These are phyloP conservation scores for Talaromyces sp. DNA, from an alignment of 2,329 filamentous ascomycete genomes.

Conservation along the genomic window DNA sequence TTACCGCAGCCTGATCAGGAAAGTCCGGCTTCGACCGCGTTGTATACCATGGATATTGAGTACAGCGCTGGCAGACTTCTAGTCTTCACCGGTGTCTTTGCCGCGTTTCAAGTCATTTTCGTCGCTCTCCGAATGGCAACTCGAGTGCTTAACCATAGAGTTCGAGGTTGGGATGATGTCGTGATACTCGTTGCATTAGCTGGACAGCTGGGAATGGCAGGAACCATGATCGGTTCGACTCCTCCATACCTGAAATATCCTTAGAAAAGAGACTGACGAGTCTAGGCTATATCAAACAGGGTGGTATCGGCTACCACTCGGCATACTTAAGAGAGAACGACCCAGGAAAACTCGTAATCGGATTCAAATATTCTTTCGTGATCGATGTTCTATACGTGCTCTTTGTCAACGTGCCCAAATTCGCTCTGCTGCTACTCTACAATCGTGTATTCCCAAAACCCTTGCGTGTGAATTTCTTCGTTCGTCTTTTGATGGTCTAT, in stretches of 20 bases:
- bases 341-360: not conserved
- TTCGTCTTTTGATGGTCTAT: not conserved
- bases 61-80: not conserved
- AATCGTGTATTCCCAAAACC: not conserved
- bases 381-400: not conserved
- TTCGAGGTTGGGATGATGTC: not conserved
- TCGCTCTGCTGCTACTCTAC: not conserved
- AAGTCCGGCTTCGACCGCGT: not conserved
- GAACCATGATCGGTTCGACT: not conserved
- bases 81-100: not conserved
- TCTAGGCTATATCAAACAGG: not conserved
- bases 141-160: not conserved
- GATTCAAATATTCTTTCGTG: not conserved
- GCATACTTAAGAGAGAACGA: not conserved
- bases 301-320: not conserved
- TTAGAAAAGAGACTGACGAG: not conserved
- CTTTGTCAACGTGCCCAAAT: not conserved
- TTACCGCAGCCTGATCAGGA: not conserved
- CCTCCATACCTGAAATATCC: not conserved
- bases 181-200: not conserved
- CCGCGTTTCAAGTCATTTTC: not conserved
- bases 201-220: not conserved
- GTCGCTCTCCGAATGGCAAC: not conserved
- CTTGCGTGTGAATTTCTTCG: not conserved
- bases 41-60: not conserved